Evolutionary conservation across 2,329 filamentous ascomycete species (phyloP).

Genomic region (Thelonectria olida): DNA sequence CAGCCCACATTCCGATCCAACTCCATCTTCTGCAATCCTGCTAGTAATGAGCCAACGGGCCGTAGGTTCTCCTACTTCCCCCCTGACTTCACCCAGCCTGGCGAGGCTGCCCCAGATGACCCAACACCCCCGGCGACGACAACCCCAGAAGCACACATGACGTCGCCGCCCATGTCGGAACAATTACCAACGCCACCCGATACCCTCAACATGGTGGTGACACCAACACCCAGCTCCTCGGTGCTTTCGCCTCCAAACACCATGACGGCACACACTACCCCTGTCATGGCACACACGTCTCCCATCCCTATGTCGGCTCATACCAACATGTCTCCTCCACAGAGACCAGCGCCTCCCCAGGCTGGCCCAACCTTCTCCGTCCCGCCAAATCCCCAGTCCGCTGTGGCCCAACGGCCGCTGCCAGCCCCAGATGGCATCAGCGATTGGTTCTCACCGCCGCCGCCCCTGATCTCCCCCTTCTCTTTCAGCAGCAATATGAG

Average conservation of each 20-base stretch:
- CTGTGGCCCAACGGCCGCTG: slow-evolving; percentile 55
- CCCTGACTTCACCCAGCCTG: slow-evolving; percentile 57
- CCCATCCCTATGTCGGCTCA: slow-evolving; percentile 38
- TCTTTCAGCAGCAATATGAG: slow-evolving; percentile 54
- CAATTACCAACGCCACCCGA: slow-evolving; percentile 57
- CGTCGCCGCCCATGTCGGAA: slow-evolving; percentile 41
- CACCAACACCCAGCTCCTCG: slow-evolving; percentile 40
- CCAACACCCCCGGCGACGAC: slow-evolving; percentile 45
- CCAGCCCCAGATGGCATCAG: slow-evolving; percentile 51
- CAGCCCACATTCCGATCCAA: slow-evolving; percentile 71
- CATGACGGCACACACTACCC: slow-evolving; percentile 44
- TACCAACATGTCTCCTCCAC: slow-evolving; percentile 45
- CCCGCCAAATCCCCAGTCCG: slow-evolving; percentile 48
- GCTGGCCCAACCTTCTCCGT: slow-evolving; percentile 50
- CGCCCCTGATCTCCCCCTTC: slow-evolving; percentile 64
- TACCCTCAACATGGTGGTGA: slow-evolving; percentile 46
- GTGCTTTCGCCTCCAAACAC: slow-evolving; percentile 50
- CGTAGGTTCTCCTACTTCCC: slow-evolving; percentile 72
- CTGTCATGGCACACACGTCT: slow-evolving; percentile 42
- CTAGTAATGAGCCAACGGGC: slow-evolving; percentile 61
- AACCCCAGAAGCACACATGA: slow-evolving; percentile 39
- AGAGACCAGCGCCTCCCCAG: slow-evolving; percentile 38
- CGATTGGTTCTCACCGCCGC: slow-evolving; percentile 64
- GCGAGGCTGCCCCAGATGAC: slow-evolving; percentile 47
- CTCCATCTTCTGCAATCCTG: slow-evolving; percentile 71